Conservation (phyloP, 1,139 yeast genomes). For the Barnettozyma hawaiiensis region DNA sequence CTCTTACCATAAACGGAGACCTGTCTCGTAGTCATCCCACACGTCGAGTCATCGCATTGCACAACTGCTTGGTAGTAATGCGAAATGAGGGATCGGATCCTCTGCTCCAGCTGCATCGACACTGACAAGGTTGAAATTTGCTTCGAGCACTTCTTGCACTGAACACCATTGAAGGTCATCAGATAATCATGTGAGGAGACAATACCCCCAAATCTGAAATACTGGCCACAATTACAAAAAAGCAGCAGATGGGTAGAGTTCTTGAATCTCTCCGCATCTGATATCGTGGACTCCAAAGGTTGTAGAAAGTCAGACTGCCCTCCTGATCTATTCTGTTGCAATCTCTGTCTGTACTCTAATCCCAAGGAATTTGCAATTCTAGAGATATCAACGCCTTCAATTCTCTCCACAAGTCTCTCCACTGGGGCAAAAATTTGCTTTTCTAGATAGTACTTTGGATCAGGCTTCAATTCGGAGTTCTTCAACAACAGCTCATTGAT, state of each 20-base stretch:
- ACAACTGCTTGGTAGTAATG: conserved; percentile 83
- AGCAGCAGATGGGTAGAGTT: conserved; percentile 52
- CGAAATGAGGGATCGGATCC: conserved; percentile 65
- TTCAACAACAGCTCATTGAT: conserved; percentile 62
- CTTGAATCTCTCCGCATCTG: conserved; percentile 79
- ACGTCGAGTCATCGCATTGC: conserved; percentile 76
- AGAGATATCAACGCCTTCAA: conserved; percentile 81
- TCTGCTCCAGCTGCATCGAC: conserved; percentile 66
- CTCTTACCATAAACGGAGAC: conserved; percentile 85
- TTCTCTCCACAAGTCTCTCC: conserved; percentile 77
- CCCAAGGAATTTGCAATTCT: conserved; percentile 76
- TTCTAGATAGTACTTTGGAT: conserved; percentile 72
- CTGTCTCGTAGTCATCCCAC: conserved; percentile 79
- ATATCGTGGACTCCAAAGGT: conserved; percentile 76
- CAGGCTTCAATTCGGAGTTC: conserved; percentile 53
- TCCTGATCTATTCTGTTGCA: conserved; percentile 29
- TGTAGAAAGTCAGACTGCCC: conserved; percentile 44
- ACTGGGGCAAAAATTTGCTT: conserved; percentile 90
- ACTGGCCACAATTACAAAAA: conserved; percentile 56
- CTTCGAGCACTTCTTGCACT: conserved; percentile 56
- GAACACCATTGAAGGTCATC: conserved; percentile 63
- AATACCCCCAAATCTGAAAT: conserved; percentile 71
- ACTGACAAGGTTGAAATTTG: conserved; percentile 49
- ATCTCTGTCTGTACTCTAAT: conserved; percentile 56
- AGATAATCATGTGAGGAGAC: conserved; percentile 53